Evolutionary conservation across 2,329 filamentous ascomycete species (phyloP).

Genomic region (Akanthomyces uredinophilus): DNA sequence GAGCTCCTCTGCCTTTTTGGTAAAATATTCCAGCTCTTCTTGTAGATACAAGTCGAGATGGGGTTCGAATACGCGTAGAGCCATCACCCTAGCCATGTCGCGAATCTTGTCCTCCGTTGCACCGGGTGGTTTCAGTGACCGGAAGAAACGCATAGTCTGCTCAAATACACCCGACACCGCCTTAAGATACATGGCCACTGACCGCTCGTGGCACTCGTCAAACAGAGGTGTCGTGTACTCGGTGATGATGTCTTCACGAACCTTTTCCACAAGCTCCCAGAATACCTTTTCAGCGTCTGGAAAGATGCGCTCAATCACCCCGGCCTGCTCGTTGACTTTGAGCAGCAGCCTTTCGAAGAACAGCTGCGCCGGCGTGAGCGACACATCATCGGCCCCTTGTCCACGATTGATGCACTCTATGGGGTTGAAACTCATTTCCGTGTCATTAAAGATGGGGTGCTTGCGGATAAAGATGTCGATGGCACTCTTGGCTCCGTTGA

Average conservation of each 20-base stretch:
- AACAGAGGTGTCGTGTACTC: constrained; percentile 84
- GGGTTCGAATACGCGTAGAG: constrained; percentile 75
- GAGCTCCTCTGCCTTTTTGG: constrained; percentile 66
- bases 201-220: constrained; percentile 76
- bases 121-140: constrained; percentile 63
- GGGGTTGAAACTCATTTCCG: constrained; percentile 60
- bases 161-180: constrained; percentile 84
- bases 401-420: constrained; percentile 72
- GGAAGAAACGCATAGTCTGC: constrained; percentile 73
- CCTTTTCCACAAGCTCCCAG: constrained; percentile 72
- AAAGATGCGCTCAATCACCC: constrained; percentile 78
- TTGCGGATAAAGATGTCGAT: constrained; percentile 86
- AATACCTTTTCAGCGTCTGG: constrained; percentile 65
- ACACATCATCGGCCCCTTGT: constrained; percentile 59
- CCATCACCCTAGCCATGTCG: constrained; percentile 60
- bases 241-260: constrained; percentile 77
- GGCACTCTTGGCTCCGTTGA: constrained; percentile 75
- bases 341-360: constrained; percentile 74
- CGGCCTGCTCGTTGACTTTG: constrained; percentile 77
- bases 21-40: constrained; percentile 86
- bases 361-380: constrained; percentile 70
- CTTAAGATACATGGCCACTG: constrained; percentile 72
- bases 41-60: constrained; percentile 91
- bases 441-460: constrained; percentile 75
- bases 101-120: constrained; percentile 56